Conservation (phyloP, 176 grass and related monocot species). For the Ampelocalamus luodianensis region DNA sequence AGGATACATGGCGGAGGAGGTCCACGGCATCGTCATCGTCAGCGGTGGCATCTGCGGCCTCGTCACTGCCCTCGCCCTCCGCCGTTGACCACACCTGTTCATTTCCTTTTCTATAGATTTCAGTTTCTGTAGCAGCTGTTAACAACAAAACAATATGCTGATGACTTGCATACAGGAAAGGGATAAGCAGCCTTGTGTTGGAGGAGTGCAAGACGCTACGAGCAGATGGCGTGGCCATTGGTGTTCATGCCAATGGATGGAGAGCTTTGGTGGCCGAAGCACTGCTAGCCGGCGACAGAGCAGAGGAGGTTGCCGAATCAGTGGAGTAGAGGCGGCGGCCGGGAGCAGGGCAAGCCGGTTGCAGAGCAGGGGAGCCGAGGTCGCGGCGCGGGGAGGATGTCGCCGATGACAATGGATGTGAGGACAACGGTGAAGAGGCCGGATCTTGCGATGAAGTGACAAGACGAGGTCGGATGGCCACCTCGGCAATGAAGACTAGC, state of each 20-base stretch:
- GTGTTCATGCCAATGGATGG: slow-evolving; percentile 59
- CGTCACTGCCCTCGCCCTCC: slow-evolving; percentile 54
- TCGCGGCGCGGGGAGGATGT: no score
- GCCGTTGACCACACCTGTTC: not conserved
- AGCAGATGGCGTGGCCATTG: slow-evolving; percentile 47
- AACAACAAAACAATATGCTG: slow-evolving; percentile 6
- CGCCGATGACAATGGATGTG: no score
- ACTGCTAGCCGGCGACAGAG: no score
- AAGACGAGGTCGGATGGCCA: no score
- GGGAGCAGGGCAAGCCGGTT: no score
- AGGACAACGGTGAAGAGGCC: no score
- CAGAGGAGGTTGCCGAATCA: no score
- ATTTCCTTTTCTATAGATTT: not conserved
- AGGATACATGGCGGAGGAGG: slow-evolving; percentile 21
- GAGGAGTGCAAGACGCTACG: slow-evolving; percentile 49
- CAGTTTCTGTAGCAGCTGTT: not conserved
- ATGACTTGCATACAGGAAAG: slow-evolving; percentile 49
- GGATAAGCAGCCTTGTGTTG: slow-evolving; percentile 52
- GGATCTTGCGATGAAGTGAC: no score
- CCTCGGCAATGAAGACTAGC: no score
- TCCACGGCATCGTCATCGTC: slow-evolving; percentile 52
- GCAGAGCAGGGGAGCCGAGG: no score
- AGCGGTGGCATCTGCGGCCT: slow-evolving; percentile 63
- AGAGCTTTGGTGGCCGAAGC: slow-evolving; percentile 44
- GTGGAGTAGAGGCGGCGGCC: no score